Conservation (phyloP, 176 grass and related monocot genomes). For the Bromus sterilis region DNA sequence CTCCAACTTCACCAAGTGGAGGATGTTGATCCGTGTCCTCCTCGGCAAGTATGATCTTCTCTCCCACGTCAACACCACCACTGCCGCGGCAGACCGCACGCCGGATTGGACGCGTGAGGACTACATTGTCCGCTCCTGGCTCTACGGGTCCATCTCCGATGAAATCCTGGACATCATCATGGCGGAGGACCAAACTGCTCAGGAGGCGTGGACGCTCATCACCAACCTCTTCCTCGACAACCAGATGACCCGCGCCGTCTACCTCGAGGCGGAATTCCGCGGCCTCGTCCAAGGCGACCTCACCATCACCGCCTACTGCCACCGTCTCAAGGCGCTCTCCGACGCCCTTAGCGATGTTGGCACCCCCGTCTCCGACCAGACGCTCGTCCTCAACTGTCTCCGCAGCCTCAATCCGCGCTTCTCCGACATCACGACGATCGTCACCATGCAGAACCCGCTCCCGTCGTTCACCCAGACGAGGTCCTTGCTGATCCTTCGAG, state of each 20-base stretch:
- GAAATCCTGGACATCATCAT: not conserved
- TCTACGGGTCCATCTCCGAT: not conserved
- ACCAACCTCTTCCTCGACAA: no score
- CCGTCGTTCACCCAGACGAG: not conserved
- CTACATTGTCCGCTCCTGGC: not conserved
- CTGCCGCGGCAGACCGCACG: not conserved
- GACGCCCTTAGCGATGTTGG: no score
- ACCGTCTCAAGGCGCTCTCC: no score
- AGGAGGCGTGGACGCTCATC: not conserved
- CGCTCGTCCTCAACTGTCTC: not conserved
- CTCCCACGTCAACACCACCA: not conserved
- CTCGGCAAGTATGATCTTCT: not conserved
- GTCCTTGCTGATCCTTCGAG: not conserved
- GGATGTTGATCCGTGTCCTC: not conserved
- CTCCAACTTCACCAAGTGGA: not conserved
- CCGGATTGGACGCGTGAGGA: not conserved
- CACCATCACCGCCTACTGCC: no score
- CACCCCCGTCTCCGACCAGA: no score
- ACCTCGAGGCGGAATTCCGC: no score
- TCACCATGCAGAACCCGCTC: not conserved
- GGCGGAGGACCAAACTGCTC: not conserved
- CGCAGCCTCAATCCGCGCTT: not conserved
- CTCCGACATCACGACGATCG: not conserved
- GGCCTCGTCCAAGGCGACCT: no score
- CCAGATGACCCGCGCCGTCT: no score